These are phyloP conservation scores for Emmonsiellopsis sp. DNA, from an alignment of 2,329 filamentous ascomycete genomes.

Conservation along the genomic window DNA sequence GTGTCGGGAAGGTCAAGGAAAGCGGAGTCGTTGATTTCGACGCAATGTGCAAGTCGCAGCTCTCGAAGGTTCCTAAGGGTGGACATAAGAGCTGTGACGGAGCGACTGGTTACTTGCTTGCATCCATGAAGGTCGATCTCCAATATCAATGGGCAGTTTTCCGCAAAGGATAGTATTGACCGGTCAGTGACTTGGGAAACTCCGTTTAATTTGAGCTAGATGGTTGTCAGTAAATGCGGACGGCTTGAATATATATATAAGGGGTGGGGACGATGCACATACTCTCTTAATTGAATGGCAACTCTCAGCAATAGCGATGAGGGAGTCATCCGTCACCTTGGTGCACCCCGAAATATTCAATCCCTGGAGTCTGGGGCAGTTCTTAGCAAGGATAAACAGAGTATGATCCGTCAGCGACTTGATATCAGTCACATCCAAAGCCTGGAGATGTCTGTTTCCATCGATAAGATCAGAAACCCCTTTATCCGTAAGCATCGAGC, in stretches of 20 bases:
- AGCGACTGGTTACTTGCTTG: conserved; percentile 67
- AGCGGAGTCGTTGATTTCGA: conserved; percentile 74
- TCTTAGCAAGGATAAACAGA: conserved; percentile 65
- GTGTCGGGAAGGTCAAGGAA: conserved; percentile 68
- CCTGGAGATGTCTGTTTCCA: conserved; percentile 71
- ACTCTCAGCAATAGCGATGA: conserved; percentile 68
- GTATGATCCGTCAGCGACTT: conserved; percentile 73
- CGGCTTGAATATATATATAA: neutral
- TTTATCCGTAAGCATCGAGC: conserved; percentile 71
- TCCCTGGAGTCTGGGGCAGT: conserved; percentile 80
- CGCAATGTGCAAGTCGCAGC: conserved; percentile 76
- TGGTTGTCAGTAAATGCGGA: conserved; percentile 21
- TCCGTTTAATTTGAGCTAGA: conserved; percentile 84
- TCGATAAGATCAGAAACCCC: conserved; percentile 72
- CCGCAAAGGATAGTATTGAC: conserved; percentile 75
- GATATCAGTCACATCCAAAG: conserved; percentile 80
- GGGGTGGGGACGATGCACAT: conserved; percentile 25
- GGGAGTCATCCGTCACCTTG: conserved; percentile 75
- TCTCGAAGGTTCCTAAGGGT: conserved; percentile 80
- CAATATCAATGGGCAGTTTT: conserved; percentile 82
- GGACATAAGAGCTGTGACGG: conserved; percentile 70
- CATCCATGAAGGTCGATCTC: conserved; percentile 94
- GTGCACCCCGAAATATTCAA: conserved; percentile 85
- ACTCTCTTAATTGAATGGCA: conserved; percentile 84
- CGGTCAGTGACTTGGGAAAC: conserved; percentile 76